Conservation (phyloP, 2,329 filamentous ascomycete species). For the Ophiognomonia clavigignenti-juglandacearum region DNA sequence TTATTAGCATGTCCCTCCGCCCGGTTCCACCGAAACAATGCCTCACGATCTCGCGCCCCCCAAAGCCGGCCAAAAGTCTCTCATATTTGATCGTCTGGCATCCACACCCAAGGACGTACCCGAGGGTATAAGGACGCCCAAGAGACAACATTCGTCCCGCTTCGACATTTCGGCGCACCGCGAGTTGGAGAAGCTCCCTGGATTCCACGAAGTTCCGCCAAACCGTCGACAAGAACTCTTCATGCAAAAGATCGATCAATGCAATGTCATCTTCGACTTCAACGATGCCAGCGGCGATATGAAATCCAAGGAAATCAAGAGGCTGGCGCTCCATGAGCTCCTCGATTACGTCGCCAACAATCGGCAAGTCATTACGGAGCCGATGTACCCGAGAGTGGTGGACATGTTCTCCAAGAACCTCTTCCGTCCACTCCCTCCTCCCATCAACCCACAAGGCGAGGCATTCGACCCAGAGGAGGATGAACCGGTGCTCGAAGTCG, state of each 20-base stretch:
- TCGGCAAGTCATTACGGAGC: constrained; percentile 94
- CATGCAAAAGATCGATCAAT: constrained; percentile 99
- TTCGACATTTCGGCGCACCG: constrained; percentile 97
- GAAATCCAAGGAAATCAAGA: constrained; percentile 99
- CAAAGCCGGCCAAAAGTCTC: constrained; percentile 83
- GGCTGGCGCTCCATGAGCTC: constrained; percentile 89
- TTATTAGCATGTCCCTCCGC: constrained; percentile 78
- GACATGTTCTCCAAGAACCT: constrained; percentile 99
- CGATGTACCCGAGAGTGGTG: constrained; percentile 97
- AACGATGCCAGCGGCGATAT: constrained; percentile 97
- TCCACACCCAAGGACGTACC: constrained; percentile 95
- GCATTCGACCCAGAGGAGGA: constrained; percentile 98
- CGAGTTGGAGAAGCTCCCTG: constrained; percentile 93
- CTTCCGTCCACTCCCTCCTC: constrained; percentile 93
- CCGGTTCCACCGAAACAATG: constrained; percentile 95
- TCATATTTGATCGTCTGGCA: constrained; percentile 83
- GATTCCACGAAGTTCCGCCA: constrained; percentile 95
- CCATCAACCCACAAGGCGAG: constrained; percentile 95
- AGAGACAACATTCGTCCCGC: constrained; percentile 92
- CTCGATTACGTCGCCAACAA: constrained; percentile 99
- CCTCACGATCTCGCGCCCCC: constrained; percentile 93
- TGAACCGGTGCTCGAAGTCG: constrained; percentile 94
- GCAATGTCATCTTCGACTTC: constrained; percentile 99
- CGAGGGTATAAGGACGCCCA: constrained; percentile 90
- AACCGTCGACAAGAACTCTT: constrained; percentile 94